These are phyloP conservation scores for Candida albicans DNA, from an alignment of 1,139 yeast genomes.

Conservation along the genomic window DNA sequence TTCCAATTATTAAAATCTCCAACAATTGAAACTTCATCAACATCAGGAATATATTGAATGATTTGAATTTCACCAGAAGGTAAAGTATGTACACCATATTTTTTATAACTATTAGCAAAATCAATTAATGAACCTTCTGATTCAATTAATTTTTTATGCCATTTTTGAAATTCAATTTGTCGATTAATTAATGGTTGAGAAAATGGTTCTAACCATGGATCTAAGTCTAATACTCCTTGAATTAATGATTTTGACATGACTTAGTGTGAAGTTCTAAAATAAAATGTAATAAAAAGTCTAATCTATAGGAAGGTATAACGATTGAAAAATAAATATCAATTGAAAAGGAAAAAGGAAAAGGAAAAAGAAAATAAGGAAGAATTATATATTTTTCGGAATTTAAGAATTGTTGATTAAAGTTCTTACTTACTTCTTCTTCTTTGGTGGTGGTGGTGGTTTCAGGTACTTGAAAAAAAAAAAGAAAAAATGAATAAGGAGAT, in stretches of 20 bases:
- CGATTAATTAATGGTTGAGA: conserved; percentile 50
- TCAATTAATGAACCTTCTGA: conserved; percentile 48
- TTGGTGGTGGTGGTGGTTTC: too few relatives aligned
- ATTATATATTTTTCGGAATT: too few relatives aligned
- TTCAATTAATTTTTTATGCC: conserved; percentile 43
- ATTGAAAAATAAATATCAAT: not conserved
- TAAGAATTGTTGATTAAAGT: too few relatives aligned
- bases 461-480: too few relatives aligned
- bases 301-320: too few relatives aligned
- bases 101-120: conserved; percentile 62
- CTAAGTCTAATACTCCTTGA: conserved; percentile 63
- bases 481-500: too few relatives aligned
- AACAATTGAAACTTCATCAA: conserved; percentile 65
- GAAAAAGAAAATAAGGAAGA: not conserved
- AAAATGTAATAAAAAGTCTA: too few relatives aligned
- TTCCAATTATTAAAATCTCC: conserved; percentile 94
- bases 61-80: conserved; percentile 41
- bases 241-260: conserved; percentile 22
- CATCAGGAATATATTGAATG: conserved; percentile 90
- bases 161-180: conserved; percentile 51
- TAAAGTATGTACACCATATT: conserved; percentile 71
- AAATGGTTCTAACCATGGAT: conserved; percentile 87
- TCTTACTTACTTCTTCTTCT: too few relatives aligned
- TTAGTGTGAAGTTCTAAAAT: not conserved
- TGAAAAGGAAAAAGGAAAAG: not conserved